Evolutionary conservation across 169 alveolate genomes (phyloP).

Genomic region (Theileria equi): DNA sequence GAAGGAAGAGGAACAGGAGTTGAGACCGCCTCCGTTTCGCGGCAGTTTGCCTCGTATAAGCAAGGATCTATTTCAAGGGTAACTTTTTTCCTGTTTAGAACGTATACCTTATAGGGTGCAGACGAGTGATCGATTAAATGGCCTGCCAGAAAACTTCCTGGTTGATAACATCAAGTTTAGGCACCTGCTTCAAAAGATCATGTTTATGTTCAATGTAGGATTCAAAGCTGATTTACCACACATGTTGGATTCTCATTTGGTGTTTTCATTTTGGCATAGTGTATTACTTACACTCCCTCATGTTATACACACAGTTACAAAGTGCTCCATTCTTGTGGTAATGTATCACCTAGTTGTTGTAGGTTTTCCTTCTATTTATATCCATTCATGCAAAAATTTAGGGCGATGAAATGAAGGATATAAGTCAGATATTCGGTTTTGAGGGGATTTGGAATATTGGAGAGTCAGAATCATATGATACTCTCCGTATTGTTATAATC

Average conservation of each 20-base stretch:
- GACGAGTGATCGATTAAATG: slow-evolving; percentile 1
- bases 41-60: no score
- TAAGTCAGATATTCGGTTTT: no score
- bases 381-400: no score
- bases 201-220: slow-evolving; percentile 43
- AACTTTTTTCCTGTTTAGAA: not conserved
- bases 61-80: no score
- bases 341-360: slow-evolving; percentile 12
- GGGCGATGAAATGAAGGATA: no score
- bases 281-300: slow-evolving; percentile 52
- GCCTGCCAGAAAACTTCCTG: slow-evolving; percentile 22
- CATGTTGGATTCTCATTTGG: slow-evolving; percentile 30
- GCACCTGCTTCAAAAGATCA: slow-evolving; percentile 36
- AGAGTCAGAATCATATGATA: no score
- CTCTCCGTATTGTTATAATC: no score
- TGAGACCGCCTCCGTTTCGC: no score
- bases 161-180: slow-evolving; percentile 4
- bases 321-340: slow-evolving; percentile 31
- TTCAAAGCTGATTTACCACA: slow-evolving; percentile 50
- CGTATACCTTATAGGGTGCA: not conserved
- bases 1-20: no score
- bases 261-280: slow-evolving; percentile 40
- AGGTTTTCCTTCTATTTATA: not conserved
- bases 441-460: no score
- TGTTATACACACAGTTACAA: slow-evolving; percentile 32